Evolutionary conservation across 2,329 filamentous ascomycete species (phyloP).

Genomic region (Nothopassalora personata): DNA sequence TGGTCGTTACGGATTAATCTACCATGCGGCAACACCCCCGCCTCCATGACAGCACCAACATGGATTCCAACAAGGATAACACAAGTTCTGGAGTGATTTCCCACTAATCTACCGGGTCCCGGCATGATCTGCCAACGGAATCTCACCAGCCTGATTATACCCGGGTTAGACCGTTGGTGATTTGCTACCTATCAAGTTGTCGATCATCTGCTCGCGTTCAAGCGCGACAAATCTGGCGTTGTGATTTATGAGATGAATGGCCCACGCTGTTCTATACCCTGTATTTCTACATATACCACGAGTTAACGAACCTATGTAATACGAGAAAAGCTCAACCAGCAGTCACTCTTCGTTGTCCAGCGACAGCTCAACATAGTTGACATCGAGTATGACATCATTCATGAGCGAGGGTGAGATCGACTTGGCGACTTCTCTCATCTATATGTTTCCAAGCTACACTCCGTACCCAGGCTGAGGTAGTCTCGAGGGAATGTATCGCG

Average conservation of each 20-base stretch:
- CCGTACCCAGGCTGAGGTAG: too few relatives aligned
- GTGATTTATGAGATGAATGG: neutral
- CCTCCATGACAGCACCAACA: neutral
- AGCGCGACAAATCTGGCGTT: neutral
- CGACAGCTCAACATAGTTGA: neutral
- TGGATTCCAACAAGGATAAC: neutral
- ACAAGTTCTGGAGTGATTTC: neutral
- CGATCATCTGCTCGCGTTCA: neutral
- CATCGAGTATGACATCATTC: neutral
- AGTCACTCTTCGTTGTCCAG: neutral
- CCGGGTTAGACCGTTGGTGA: neutral
- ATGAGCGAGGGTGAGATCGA: too few relatives aligned
- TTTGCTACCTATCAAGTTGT: neutral
- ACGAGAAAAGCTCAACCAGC: neutral
- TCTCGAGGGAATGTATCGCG: neutral
- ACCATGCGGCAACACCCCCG: neutral
- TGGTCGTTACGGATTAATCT: neutral
- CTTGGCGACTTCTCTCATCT: too few relatives aligned
- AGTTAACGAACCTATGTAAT: neutral
- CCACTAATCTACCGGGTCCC: neutral
- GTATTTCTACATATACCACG: conserved; percentile 5
- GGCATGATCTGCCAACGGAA: neutral
- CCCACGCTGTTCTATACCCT: conserved; percentile 5
- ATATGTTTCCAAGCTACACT: too few relatives aligned
- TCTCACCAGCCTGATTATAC: neutral